phyloP scores from a whole-genome alignment of 140 eudicot species.

The Anethum foeniculum region DNA sequence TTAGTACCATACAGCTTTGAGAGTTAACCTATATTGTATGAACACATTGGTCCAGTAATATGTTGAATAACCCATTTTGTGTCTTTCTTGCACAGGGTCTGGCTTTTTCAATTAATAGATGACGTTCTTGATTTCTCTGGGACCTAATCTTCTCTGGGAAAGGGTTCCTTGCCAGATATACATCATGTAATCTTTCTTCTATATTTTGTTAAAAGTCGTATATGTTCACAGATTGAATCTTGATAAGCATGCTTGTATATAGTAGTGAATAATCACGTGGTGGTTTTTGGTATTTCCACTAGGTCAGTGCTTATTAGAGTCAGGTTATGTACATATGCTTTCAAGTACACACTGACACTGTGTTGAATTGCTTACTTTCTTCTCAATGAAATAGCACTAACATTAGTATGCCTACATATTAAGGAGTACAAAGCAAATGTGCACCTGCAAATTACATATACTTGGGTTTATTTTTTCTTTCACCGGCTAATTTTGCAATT shows the following conservation, averaged over 20 bases:
- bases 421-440: constrained; percentile 91
- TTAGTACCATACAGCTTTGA: background rate
- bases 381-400: constrained; percentile 28
- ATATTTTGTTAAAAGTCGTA: background rate
- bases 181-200: constrained; percentile 56
- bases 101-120: constrained; percentile 88
- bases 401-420: constrained; percentile 94
- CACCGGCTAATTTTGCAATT: background rate
- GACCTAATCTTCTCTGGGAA: constrained; percentile 89
- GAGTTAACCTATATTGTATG: background rate
- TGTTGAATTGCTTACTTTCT: background rate
- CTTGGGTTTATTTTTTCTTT: background rate
- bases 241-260: background rate
- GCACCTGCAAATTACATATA: constrained; percentile 47
- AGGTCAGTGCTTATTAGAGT: background rate
- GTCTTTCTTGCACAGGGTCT: constrained; percentile 50
- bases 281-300: background rate
- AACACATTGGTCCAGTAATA: background rate
- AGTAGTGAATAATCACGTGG: background rate
- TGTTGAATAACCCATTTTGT: background rate
- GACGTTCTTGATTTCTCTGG: constrained; percentile 96
- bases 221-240: background rate
- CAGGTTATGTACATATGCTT: background rate
- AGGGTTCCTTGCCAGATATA: constrained; percentile 85
- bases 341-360: background rate